Evolutionary conservation across 371 early-diverging fungal genomes (phyloP), one percentile per base, ranked within the genome.

Genomic region (Phascolomyces articulosus): DNA sequence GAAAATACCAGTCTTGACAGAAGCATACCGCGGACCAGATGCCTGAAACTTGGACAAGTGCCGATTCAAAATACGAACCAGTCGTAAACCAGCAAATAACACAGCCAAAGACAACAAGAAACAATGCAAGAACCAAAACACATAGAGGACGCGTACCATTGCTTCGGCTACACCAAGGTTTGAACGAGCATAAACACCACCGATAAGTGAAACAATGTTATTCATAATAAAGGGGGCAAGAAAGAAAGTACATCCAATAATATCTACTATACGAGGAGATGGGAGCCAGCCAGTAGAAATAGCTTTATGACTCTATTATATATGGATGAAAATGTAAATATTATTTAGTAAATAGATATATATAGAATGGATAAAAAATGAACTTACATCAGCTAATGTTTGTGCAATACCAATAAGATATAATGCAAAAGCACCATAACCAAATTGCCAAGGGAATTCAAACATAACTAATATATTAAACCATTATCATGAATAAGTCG

Each of bases 41-140:
- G 68, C 27, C 13, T 68, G 60, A 40, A 72, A 58, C 24, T 72
- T 75, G 27, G 62, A 40, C 2, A 75, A 40, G 57, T 75, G 72
- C 2, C 40, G 55, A 57, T 64, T 70, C 57, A 75, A 60, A 15
- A 70, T 68, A 11, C 63, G 57, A 4, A 72, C 63, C 23, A 75
- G 64, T 10, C 70, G 70, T 8, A 65, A 26, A 40, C 76, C 76
- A 15, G 68, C 57, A 27, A 58, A 68, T 1, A 72, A 54, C 0
- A 75, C 76, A 3, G 70, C 64, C 15, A 51, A 8, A 2, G 63
- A 58, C 9, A 75, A 58, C 0, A 31, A 34, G 20, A 51, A 38
- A 38, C 70, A 72, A 58, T 75, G 70, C 13, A 72, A n/a, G 23
- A 72, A 75, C 76, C 76, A 75, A 21, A 75, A 58, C 3, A 72